A percentile compares a stretch with the other conserved stretches of the same genome.
phyloP scores from a whole-genome alignment of 495 filamentous ascomycete genomes.

The Penicillium lividum region DNA sequence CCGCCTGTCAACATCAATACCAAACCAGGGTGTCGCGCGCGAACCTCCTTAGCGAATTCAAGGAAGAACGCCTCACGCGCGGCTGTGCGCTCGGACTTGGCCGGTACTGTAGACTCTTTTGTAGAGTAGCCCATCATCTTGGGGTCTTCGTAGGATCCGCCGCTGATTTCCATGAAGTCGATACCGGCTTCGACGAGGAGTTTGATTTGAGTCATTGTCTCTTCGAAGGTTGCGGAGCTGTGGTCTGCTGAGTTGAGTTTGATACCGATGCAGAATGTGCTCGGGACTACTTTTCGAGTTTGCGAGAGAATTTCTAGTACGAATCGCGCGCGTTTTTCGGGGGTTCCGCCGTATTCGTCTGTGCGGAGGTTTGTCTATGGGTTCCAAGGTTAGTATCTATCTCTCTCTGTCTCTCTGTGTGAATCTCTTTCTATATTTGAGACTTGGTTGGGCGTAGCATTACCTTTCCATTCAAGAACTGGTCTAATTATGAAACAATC shows the following conservation, averaged over 20 bases:
- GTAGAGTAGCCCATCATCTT: slow-evolving; percentile 32
- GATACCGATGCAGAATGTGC: slow-evolving; percentile 56
- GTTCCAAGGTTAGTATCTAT: slow-evolving; percentile 4
- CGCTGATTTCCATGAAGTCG: slow-evolving; percentile 65
- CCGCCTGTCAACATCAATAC: slow-evolving; percentile 56
- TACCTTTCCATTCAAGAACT: slow-evolving; percentile 46
- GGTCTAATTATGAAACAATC: slow-evolving; percentile 33
- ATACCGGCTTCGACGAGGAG: slow-evolving; percentile 54
- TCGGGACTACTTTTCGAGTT: slow-evolving; percentile 45
- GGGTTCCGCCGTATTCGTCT: slow-evolving; percentile 51
- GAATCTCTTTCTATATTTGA: too few species aligned
- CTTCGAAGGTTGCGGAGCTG: slow-evolving; percentile 45
- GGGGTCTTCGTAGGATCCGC: slow-evolving; percentile 59
- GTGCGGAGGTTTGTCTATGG: slow-evolving; percentile 44
- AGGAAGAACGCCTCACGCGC: slow-evolving; percentile 65
- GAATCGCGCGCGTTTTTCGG: slow-evolving; percentile 47
- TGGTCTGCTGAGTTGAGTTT: slow-evolving; percentile 65
- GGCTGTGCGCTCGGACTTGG: slow-evolving; percentile 41
- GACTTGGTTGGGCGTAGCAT: neutral
- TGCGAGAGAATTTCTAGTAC: slow-evolving; percentile 47
- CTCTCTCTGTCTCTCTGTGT: neutral
- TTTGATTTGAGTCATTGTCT: slow-evolving; percentile 53
- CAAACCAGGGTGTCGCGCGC: slow-evolving; percentile 42
- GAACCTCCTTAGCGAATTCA: slow-evolving; percentile 51
- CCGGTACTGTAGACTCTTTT: slow-evolving; percentile 6